Conservation (phyloP, 176 grass and related monocot genomes). For the sorghum (Sorghum bicolor) region DNA sequence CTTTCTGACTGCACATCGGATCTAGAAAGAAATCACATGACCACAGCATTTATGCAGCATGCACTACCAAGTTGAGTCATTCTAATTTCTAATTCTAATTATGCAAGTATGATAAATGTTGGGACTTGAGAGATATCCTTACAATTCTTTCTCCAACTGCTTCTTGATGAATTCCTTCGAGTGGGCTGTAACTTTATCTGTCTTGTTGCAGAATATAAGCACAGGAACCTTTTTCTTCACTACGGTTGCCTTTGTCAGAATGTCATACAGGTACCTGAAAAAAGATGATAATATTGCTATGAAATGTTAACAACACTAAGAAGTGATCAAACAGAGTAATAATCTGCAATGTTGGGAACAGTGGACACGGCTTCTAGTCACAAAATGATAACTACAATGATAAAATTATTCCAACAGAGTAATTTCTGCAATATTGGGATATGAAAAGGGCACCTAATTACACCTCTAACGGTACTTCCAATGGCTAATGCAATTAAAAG, state of each 20-base stretch:
- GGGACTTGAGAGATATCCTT: conserved; percentile 13
- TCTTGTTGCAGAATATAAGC: conserved; percentile 93
- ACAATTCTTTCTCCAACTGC: conserved; percentile 98
- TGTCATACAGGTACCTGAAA: conserved; percentile 86
- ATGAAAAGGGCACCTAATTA: background rate
- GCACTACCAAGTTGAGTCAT: background rate
- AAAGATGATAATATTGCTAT: background rate
- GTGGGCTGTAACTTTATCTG: conserved; percentile 97
- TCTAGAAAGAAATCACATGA: background rate
- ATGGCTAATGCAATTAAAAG: too few species aligned
- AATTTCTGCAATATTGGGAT: background rate
- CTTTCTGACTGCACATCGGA: background rate
- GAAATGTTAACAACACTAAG: background rate
- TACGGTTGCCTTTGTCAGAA: conserved; percentile 74
- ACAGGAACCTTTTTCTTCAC: conserved; percentile 78
- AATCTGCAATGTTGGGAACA: background rate
- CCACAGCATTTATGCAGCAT: background rate
- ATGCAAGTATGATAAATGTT: background rate
- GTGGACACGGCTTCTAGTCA: background rate
- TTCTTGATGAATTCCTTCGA: conserved; percentile 97
- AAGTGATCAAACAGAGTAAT: background rate
- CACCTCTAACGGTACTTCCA: too few species aligned
- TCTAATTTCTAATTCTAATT: conserved; percentile 7
- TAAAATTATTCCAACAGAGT: background rate
- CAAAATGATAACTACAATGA: background rate